Evolutionary conservation across 345 rosid species (phyloP).

Genomic region (Isatis tinctoria): DNA sequence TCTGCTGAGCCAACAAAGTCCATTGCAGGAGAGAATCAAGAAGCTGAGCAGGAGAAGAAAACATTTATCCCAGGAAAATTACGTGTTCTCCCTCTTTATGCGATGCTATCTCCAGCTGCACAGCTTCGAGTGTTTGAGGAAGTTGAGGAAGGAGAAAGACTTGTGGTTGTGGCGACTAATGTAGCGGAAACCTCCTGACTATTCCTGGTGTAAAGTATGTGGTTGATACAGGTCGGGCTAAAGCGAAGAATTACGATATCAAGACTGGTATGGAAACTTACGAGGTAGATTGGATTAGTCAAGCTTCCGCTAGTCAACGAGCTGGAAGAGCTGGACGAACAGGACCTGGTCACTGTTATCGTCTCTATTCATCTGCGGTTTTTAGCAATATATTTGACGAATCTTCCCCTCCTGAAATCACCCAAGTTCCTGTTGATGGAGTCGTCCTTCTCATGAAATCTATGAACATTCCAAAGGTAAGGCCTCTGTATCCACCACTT

Average conservation of each 20-base stretch:
- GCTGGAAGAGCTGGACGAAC: conserved; percentile 99
- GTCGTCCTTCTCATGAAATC: conserved; percentile 88
- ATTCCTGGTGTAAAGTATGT: conserved; percentile 95
- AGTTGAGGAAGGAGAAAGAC: conserved; percentile 73
- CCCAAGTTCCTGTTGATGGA: conserved; percentile 75
- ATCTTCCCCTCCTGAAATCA: conserved; percentile 79
- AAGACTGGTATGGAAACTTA: conserved; percentile 71
- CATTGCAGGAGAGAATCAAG: conserved; percentile 18
- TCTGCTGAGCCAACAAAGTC: conserved; percentile 24
- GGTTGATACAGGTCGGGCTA: conserved; percentile 91
- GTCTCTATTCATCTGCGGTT: conserved; percentile 81
- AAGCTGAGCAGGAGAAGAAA: conserved; percentile 24
- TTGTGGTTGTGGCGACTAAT: conserved; percentile 91
- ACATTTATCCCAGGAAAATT: conserved; percentile 30
- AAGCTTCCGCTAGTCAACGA: conserved; percentile 92
- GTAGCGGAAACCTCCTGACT: conserved; percentile 96
- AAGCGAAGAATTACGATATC: conserved; percentile 69
- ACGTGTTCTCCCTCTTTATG: conserved; percentile 81
- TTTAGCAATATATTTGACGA: conserved; percentile 64
- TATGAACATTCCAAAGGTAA: conserved; percentile 73
- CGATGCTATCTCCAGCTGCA: conserved; percentile 82
- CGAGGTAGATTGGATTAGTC: conserved; percentile 83
- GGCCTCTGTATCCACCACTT: conserved; percentile 12
- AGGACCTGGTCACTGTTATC: conserved; percentile 91
- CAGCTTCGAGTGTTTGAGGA: conserved; percentile 81